Percentiles rank a stretch among this genome's conserved stretches.
Conservation (phyloP, 352 stramenopile genomes). For the Globisporangium paddicum region DNA sequence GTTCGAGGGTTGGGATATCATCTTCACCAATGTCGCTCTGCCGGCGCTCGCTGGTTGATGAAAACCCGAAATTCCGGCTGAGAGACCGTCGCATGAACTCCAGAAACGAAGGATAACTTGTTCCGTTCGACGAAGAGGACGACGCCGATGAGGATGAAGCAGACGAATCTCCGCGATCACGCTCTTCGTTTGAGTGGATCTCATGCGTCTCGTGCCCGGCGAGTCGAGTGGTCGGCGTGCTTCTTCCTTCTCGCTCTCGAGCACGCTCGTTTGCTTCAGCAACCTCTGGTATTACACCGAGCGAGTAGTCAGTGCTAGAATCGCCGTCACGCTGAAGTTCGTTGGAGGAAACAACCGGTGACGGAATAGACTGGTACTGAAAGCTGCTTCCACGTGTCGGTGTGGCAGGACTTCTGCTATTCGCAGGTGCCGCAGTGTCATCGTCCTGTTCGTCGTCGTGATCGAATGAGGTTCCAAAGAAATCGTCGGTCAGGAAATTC, state of each 20-base stretch:
- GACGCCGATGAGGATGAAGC: conserved; percentile 27
- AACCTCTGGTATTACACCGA: conserved; percentile 63
- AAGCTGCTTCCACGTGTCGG: background rate
- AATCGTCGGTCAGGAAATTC: conserved; percentile 54
- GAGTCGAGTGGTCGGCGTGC: background rate
- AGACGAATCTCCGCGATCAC: conserved; percentile 15
- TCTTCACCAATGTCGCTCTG: conserved; percentile 1
- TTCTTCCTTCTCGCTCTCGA: conserved; percentile 13
- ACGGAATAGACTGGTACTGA: conserved; percentile 17
- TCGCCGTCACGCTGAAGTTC: background rate
- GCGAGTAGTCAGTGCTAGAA: conserved; percentile 5
- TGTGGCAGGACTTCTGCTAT: conserved; percentile 8
- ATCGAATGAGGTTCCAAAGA: conserved; percentile 59
- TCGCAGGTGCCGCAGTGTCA: conserved; percentile 10
- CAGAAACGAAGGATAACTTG: conserved; percentile 29
- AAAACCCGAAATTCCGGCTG: conserved; percentile 27
- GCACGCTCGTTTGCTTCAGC: conserved; percentile 42
- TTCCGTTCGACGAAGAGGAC: conserved; percentile 11
- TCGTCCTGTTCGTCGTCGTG: conserved; percentile 21
- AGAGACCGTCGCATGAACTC: conserved; percentile 46
- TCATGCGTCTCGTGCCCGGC: background rate
- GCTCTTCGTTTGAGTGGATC: background rate
- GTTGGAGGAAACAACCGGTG: conserved; percentile 16
- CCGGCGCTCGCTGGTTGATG: conserved; percentile 3
- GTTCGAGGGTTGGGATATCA: conserved; percentile 8